Percentiles rank a stretch among this genome's conserved stretches.
Evolutionary conservation across 768 basidiomycete genomes (phyloP).

Genomic region (Lentinula sp.): DNA sequence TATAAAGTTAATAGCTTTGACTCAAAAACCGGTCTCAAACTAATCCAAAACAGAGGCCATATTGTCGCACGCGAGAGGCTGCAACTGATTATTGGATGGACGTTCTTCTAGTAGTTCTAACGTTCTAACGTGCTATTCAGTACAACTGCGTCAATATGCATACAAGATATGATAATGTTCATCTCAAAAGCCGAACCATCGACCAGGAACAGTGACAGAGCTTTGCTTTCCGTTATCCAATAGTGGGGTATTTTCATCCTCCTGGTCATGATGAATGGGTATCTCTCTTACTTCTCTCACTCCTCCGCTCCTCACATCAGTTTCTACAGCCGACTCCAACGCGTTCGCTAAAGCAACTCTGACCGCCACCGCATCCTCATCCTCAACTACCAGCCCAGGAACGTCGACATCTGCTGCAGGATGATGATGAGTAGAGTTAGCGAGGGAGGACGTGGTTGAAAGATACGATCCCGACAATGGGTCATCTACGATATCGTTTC

Average conservation of each 20-base stretch:
- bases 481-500: constrained; percentile 35
- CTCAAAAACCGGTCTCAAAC: too few species aligned
- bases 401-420: constrained; percentile 11
- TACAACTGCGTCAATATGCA: not conserved
- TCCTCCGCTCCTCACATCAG: constrained; percentile 16
- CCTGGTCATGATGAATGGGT: not conserved
- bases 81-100: too few species aligned
- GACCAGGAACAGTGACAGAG: not conserved
- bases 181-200: not conserved
- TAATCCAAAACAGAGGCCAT: too few species aligned
- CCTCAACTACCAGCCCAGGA: constrained; percentile 15
- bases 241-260: not conserved
- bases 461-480: not conserved
- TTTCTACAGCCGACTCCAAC: constrained; percentile 15
- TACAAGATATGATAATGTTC: not conserved
- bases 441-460: not conserved
- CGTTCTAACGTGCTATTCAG: too few species aligned
- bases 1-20: too few species aligned
- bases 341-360: constrained; percentile 15
- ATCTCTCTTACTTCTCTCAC: constrained; percentile 1
- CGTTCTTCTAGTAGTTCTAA: too few species aligned
- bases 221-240: not conserved
- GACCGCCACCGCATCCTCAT: constrained; percentile 15
- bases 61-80: too few species aligned
- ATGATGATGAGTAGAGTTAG: not conserved